Evolutionary conservation across 192 early-diverging fungal genomes (phyloP).

Genomic region (Diversispora epigaea): DNA sequence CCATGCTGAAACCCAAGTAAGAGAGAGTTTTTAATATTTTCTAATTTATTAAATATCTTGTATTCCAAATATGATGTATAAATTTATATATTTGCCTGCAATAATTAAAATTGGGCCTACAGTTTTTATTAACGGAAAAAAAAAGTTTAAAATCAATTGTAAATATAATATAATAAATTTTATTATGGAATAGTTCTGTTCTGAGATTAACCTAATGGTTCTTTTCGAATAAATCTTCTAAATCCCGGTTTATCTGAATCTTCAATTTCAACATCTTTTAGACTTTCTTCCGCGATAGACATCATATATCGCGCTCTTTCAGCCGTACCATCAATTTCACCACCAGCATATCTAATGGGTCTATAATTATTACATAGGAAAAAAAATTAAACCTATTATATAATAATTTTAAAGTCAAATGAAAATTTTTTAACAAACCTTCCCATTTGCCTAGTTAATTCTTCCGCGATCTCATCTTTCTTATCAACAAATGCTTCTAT

Average conservation of each 20-base stretch:
- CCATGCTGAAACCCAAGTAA: constrained; percentile 55
- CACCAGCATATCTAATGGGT: constrained; percentile 59
- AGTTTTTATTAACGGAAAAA: neutral
- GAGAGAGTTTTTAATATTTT: neutral
- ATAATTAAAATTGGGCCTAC: constrained; percentile 37
- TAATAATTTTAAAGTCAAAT: neutral
- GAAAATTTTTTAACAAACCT: constrained; percentile 9
- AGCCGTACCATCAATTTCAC: constrained; percentile 73
- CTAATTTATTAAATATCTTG: neutral
- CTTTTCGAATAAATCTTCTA: constrained; percentile 66
- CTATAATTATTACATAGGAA: constrained; percentile 29
- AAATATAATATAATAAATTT: no score
- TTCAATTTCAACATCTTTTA: constrained; percentile 59
- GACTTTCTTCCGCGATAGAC: constrained; percentile 60
- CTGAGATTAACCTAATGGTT: constrained; percentile 62
- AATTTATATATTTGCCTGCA: constrained; percentile 10
- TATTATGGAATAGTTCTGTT: neutral
- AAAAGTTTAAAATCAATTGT: constrained; percentile 57
- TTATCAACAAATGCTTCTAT: constrained; percentile 55
- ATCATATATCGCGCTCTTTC: constrained; percentile 68
- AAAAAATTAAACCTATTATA: neutral
- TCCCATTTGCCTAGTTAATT: constrained; percentile 68
- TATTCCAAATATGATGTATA: no score
- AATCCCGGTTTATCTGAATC: constrained; percentile 52
- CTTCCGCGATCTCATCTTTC: constrained; percentile 54